Conservation (phyloP, 2,329 filamentous ascomycete genomes). For the Aspergillus piperis region DNA sequence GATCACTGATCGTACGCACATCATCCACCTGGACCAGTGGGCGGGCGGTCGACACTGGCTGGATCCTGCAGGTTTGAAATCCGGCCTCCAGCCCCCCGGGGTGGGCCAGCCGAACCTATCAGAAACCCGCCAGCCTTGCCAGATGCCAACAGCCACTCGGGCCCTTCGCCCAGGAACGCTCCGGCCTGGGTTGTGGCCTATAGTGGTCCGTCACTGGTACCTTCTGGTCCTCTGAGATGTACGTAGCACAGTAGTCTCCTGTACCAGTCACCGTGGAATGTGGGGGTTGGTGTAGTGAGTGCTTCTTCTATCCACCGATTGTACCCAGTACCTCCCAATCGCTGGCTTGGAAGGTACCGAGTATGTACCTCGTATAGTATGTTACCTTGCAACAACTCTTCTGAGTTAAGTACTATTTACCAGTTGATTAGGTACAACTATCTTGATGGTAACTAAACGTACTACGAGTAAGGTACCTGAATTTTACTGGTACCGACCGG, state of each 20-base stretch:
- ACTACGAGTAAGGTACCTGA: not conserved
- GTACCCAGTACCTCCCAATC: not conserved
- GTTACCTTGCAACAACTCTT: not conserved
- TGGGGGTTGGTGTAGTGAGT: slow-evolving; percentile 1
- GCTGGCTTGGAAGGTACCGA: not conserved
- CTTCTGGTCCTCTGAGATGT: slow-evolving; percentile 14
- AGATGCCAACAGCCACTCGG: slow-evolving; percentile 18
- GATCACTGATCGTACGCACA: slow-evolving; percentile 26
- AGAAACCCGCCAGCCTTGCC: slow-evolving; percentile 11
- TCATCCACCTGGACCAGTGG: slow-evolving; percentile 25
- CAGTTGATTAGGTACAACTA: no score
- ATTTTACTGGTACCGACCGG: no score
- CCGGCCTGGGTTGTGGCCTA: slow-evolving; percentile 14
- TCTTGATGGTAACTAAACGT: no score
- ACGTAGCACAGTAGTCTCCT: not conserved
- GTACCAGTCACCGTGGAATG: slow-evolving; percentile 15
- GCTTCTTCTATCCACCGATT: not conserved
- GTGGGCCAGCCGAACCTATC: slow-evolving; percentile 19
- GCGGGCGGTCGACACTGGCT: slow-evolving; percentile 11
- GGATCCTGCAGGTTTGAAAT: slow-evolving; percentile 17
- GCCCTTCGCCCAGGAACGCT: slow-evolving; percentile 23
- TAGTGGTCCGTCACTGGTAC: slow-evolving; percentile 6
- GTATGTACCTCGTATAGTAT: not conserved
- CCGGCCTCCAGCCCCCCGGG: slow-evolving; percentile 10
- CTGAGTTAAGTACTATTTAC: no score